Conservation (phyloP, 495 filamentous ascomycete species). For the Aspergillus leporis region DNA sequence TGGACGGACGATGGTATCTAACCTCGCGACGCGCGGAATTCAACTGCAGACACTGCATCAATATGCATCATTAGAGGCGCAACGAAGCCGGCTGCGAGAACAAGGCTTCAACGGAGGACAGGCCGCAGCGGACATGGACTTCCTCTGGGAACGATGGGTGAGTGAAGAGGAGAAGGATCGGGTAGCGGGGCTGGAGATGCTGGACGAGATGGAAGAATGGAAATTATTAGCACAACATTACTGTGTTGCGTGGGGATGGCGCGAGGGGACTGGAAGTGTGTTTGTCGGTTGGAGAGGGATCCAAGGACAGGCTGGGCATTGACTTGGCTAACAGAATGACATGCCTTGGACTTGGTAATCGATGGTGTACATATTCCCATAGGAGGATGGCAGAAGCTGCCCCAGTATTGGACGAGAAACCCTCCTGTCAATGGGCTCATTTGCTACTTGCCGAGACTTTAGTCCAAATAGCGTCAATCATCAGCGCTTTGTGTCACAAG, state of each 20-base stretch:
- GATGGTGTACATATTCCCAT: neutral
- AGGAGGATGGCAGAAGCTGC: too few relatives aligned
- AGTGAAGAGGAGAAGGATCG: constrained; percentile 71
- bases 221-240: constrained; percentile 84
- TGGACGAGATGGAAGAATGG: constrained; percentile 98
- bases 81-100: constrained; percentile 61
- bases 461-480: neutral
- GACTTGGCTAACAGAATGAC: neutral
- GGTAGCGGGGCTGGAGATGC: constrained; percentile 75
- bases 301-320: constrained; percentile 27
- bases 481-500: too few relatives aligned
- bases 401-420: too few relatives aligned
- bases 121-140: constrained; percentile 66
- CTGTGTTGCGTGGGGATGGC: constrained; percentile 84
- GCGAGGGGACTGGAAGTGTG: constrained; percentile 37
- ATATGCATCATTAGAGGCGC: constrained; percentile 65
- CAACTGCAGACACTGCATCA: constrained; percentile 76
- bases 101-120: constrained; percentile 60
- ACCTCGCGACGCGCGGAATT: constrained; percentile 83
- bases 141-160: constrained; percentile 78
- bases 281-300: constrained; percentile 45
- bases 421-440: neutral
- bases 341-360: neutral
- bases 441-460: too few relatives aligned
- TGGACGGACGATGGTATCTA: constrained; percentile 85